These are phyloP conservation scores for Erysiphe pulchra DNA, from an alignment of 2,329 filamentous ascomycete genomes.

Conservation along the genomic window DNA sequence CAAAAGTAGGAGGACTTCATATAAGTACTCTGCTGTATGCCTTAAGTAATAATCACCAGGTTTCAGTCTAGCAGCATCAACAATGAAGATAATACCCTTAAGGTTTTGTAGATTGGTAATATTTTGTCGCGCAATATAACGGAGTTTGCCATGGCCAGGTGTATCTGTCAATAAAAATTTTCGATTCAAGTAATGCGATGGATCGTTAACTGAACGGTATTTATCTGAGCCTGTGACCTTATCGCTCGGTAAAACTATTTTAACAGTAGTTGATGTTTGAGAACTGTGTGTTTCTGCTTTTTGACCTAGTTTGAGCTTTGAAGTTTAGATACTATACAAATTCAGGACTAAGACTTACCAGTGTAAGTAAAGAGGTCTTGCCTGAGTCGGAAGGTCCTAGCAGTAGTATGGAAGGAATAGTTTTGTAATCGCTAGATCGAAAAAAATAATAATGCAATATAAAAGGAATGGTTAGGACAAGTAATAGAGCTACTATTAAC, in stretches of 20 bases:
- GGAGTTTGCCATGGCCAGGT: slow-evolving; percentile 85
- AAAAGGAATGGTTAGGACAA: slow-evolving; percentile 28
- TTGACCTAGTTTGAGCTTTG: slow-evolving; percentile 26
- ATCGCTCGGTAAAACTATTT: slow-evolving; percentile 26
- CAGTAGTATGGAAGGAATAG: slow-evolving; percentile 53
- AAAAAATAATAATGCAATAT: slow-evolving; percentile 52
- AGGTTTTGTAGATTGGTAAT: slow-evolving; percentile 24
- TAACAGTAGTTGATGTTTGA: slow-evolving; percentile 29
- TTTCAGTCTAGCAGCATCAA: slow-evolving; percentile 53
- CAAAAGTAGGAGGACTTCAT: slow-evolving; percentile 63
- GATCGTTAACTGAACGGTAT: slow-evolving; percentile 40
- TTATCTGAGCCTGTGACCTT: slow-evolving; percentile 28
- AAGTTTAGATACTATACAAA: slow-evolving; percentile 2
- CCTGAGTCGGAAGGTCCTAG: slow-evolving; percentile 60
- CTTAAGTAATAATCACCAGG: slow-evolving; percentile 31
- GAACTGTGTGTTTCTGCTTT: slow-evolving; percentile 27
- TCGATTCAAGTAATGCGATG: slow-evolving; percentile 28
- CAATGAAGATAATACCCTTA: slow-evolving; percentile 56
- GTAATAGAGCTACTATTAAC: background rate
- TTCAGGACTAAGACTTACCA: slow-evolving; percentile 22
- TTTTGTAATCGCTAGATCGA: slow-evolving; percentile 35
- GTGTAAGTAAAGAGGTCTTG: slow-evolving; percentile 70
- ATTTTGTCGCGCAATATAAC: slow-evolving; percentile 34
- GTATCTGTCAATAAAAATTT: slow-evolving; percentile 67
- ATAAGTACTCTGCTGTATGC: slow-evolving; percentile 59